Percentiles rank a stretch among this genome's conserved stretches.
Conservation (phyloP, 1,284 basidiomycete genomes). For the Ustilago curta region DNA sequence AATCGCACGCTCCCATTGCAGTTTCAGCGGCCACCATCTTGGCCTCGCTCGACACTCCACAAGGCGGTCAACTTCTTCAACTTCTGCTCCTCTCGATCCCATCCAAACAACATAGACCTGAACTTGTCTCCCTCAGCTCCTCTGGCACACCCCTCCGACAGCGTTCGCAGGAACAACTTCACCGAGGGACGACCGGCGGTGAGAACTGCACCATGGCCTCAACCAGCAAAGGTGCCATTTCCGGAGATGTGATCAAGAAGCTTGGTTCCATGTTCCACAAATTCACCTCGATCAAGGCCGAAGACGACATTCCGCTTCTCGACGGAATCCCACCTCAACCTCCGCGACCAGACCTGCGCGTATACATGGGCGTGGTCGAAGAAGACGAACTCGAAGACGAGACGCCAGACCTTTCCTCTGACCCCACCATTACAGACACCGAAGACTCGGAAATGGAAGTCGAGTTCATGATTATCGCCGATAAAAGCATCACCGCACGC, state of each 20-base stretch:
- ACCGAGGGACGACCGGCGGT: no score
- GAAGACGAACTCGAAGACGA: background rate
- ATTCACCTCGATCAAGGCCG: constrained; percentile 8
- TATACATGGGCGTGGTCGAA: background rate
- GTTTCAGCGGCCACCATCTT: background rate
- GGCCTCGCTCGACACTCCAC: background rate
- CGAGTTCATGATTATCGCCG: constrained; percentile 37
- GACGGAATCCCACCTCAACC: background rate
- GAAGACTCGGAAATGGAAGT: constrained; percentile 30
- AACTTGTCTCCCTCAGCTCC: background rate
- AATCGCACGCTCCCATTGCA: background rate
- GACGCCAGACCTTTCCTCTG: background rate
- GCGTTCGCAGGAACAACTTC: background rate
- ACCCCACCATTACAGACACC: background rate
- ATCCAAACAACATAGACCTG: constrained; percentile 11
- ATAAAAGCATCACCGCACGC: constrained; percentile 8
- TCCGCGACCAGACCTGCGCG: background rate
- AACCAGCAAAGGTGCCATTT: background rate
- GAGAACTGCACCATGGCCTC: background rate
- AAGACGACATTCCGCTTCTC: background rate
- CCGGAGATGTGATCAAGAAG: constrained; percentile 2
- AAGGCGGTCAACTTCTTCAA: constrained; percentile 12
- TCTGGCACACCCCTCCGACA: background rate
- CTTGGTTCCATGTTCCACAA: background rate
- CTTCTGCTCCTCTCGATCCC: constrained; percentile 23